Evolutionary conservation across 2,329 filamentous ascomycete species (phyloP), one percentile per base, ranked within the genome.

Genomic region (Botryotinia calthae): DNA sequence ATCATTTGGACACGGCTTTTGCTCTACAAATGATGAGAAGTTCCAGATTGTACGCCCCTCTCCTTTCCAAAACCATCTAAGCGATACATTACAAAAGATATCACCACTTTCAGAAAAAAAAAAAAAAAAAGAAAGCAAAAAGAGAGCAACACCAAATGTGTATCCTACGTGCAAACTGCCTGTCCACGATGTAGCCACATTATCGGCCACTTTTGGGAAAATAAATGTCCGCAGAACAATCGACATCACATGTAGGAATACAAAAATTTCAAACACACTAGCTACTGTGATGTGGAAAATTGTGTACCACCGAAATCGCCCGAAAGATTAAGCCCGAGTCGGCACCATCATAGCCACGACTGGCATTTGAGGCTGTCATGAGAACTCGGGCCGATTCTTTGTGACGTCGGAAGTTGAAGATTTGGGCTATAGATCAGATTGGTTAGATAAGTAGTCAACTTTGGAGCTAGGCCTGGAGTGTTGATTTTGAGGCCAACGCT

Each of bases 111-210:
- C 28, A 34, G 46, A 51, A 40, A 16, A 12, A 34, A 59, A 4
- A 51, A 48, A 22, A 28, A 18, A 14, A 56, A 44, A 61, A 18
- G 14, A 48, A 22, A 61, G 34, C 31, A 42, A 70, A 31, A 48
- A 12, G 16, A 51, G 1, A 70, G n/a, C 25, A 48, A 14, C 25
- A 44, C 22, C 5, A 40, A 54, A 42, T 70, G 58, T 64, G 44
- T 70, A 48, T 42, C 56, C 56, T 70, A 70, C 58, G 44, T 70
- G 25, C 42, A 64, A 63, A 70, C 54, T 25, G 42, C 63, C 31
- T 70, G 58, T 58, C 28, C 42, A 63, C 56, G 44, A 25, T 70
- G 44, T 25, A 22, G 25, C 8, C 31, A 51, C 31, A 64, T 70
- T 37, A 44, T 64, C n/a, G 54, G 42, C 4, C 54, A 48, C 31